Evolutionary conservation across 306 rosid genomes (phyloP), one percentile per base, ranked within the genome.

Genomic region (Gynostemma pentaphyllum): DNA sequence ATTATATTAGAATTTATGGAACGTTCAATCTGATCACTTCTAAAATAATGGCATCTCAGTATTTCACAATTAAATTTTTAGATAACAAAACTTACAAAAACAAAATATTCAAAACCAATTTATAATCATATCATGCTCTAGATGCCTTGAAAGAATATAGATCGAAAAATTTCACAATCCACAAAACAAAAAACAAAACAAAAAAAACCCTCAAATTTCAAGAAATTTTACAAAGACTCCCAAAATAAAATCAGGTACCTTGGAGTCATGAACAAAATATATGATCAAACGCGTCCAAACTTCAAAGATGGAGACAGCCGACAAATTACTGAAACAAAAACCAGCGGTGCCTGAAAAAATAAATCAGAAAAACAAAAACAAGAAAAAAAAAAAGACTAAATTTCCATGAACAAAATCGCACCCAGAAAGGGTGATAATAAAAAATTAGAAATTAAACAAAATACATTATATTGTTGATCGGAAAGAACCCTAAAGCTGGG

Each of bases 251-350:
- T 12, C 62, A 42, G n/a, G 34, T 70, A 76, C 81, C 81, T 76
- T 76, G 37, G 67, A 30, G 70, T 66, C 81, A 67, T 67, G 77
- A 73, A 73, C 76, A 30, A 67, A 67, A 12, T 23, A 56, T 1
- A 8, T 41, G 49, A 61, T 63, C 67, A 53, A 50, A 45, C 23
- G 45, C 69, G 32, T 40, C 40, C 21, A 45, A 14, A 54, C 40
- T 64, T 57, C 72, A 72, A 53, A 39, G 13, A 64, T 27, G 62
- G 39, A 64, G 11, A 13, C 49, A 24, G 55, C 62, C 36, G 28
- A 32, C 32, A 28, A 61, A 32, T 28, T 9, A 68, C 53, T 68
- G 27, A 36, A 65, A 44, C 4, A 22, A 59, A 45, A 12, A 62
- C 64, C 53, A 50, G 46, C 72, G 39, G 30, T 22, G 24, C 74